Evolutionary conservation across 1,139 yeast species (phyloP).

Genomic region (Geotrichum histeridarum): DNA sequence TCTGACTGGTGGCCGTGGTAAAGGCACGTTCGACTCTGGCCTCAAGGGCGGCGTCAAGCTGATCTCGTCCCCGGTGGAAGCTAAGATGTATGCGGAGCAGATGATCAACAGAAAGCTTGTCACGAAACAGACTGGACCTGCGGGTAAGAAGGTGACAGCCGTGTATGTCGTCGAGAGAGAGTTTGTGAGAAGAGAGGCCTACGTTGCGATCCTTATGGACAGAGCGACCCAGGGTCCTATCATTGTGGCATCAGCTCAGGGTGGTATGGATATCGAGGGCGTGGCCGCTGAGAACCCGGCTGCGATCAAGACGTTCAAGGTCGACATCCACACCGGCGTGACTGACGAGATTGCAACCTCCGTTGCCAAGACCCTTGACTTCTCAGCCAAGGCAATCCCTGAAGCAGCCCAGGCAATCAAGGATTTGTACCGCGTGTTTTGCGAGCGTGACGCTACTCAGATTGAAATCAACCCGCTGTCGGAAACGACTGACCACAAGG

Average conservation of each 20-base stretch:
- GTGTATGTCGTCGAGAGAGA: slow-evolving; percentile 95
- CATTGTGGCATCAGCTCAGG: slow-evolving; percentile 94
- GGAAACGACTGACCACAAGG: slow-evolving; percentile 85
- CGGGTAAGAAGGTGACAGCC: slow-evolving; percentile 95
- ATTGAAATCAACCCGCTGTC: slow-evolving; percentile 97
- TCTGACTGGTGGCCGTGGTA: slow-evolving; percentile 98
- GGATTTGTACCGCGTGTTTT: slow-evolving; percentile 82
- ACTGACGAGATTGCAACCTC: slow-evolving; percentile 69
- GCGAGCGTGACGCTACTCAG: slow-evolving; percentile 92
- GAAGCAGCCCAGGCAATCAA: slow-evolving; percentile 85
- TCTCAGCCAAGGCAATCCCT: slow-evolving; percentile 68
- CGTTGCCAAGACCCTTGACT: slow-evolving; percentile 77
- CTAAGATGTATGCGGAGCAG: slow-evolving; percentile 75
- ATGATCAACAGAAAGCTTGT: slow-evolving; percentile 90
- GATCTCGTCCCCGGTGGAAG: slow-evolving; percentile 81
- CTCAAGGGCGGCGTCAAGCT: slow-evolving; percentile 95
- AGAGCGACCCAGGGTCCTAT: slow-evolving; percentile 85
- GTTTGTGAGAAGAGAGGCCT: slow-evolving; percentile 90
- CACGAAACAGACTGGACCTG: slow-evolving; percentile 97
- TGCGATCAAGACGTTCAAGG: slow-evolving; percentile 85
- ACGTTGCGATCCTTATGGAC: slow-evolving; percentile 91
- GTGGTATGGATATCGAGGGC: slow-evolving; percentile 99
- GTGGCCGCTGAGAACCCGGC: slow-evolving; percentile 90
- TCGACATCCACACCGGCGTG: slow-evolving; percentile 74
- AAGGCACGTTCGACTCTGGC: slow-evolving; percentile 95